Percentiles rank a stretch among this genome's conserved stretches.
These are phyloP conservation scores for Heracleum sosnowskyi DNA, from an alignment of 129 eudicot species.

Conservation along the genomic window DNA sequence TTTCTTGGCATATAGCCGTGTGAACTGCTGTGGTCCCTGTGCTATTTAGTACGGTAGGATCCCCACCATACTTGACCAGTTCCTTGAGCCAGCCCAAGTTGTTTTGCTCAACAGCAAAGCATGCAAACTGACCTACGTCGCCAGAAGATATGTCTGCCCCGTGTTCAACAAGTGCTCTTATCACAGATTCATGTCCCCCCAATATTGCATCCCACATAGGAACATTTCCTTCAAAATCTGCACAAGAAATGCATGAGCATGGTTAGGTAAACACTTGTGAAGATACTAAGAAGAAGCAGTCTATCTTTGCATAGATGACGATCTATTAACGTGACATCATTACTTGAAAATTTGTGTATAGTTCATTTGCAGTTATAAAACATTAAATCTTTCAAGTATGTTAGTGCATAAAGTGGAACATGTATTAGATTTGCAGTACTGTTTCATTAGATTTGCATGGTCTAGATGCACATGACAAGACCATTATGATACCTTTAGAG, in stretches of 20 bases:
- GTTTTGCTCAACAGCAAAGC: conserved; percentile 56
- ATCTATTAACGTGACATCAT: no score
- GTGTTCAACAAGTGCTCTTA: conserved; percentile 46
- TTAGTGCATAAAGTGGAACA: neutral
- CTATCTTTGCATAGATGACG: neutral
- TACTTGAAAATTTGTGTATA: no score
- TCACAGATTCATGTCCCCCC: conserved; percentile 42
- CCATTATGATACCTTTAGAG: conserved; percentile 40
- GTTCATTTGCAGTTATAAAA: no score
- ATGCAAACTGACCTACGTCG: conserved; percentile 54
- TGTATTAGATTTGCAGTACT: neutral
- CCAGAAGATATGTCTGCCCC: conserved; percentile 63
- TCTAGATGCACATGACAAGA: neutral
- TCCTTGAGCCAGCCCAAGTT: conserved; percentile 54
- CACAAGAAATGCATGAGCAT: conserved; percentile 1
- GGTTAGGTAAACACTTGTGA: neutral
- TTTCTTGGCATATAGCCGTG: conserved; percentile 54
- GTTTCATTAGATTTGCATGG: neutral
- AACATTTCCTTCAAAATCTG: conserved; percentile 69
- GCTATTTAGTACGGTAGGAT: conserved; percentile 18
- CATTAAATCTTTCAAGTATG: neutral
- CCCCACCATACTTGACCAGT: conserved; percentile 55
- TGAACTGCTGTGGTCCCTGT: conserved; percentile 76
- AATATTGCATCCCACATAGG: conserved; percentile 81
- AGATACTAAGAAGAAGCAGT: neutral